Evolutionary conservation across 495 filamentous ascomycete genomes (phyloP), one percentile per base, ranked within the genome.

Genomic region (Gamarada debralockiae): DNA sequence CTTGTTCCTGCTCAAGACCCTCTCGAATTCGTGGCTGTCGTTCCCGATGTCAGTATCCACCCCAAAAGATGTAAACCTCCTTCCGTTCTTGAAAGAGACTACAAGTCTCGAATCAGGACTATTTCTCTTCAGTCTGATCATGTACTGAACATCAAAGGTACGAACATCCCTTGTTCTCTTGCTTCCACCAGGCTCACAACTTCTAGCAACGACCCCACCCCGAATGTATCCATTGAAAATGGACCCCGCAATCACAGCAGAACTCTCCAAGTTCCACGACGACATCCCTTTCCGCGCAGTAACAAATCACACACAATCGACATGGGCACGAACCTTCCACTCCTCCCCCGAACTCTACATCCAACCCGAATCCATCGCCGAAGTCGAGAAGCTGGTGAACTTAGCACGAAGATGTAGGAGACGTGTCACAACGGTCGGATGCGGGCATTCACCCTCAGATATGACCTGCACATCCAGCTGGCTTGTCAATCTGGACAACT

Each of bases 291-390:
- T 97, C 74, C 88, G 84, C 68, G 85, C 87, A 3, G 74, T 77
- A 43, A 68, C 72, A 50, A 70, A 78, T 25, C 81, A 97, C 68
- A 69, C 79, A 31, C 93, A 98, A 74, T 84, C 86, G 61, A 98
- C 95, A n/a, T 98, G 93, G 93, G 93, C 95, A 22, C 86, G 84
- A 64, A 97, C 93, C 34, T 93, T 91, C 71, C 84, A 84, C 64
- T 89, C 83, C 38, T 79, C 82, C 17, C 93, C 93, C 0, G 91
- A 96, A 70, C 81, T 97, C 52, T 96, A 90, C 69, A 79, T 97
- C 57, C 87, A 83, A 50, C 93, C 93, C 1, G 73, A 87, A 53
- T 82, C 84, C 0, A 71, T 89, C 45, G 72, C 74, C 6, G 95
- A 97, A 70, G 80, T 98, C 57, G 83, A 89, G 60, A 88, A 95